Evolutionary conservation across 78 protist species (phyloP), one percentile per base, ranked within the genome.

Genomic region (Chrysochromulina parva): DNA sequence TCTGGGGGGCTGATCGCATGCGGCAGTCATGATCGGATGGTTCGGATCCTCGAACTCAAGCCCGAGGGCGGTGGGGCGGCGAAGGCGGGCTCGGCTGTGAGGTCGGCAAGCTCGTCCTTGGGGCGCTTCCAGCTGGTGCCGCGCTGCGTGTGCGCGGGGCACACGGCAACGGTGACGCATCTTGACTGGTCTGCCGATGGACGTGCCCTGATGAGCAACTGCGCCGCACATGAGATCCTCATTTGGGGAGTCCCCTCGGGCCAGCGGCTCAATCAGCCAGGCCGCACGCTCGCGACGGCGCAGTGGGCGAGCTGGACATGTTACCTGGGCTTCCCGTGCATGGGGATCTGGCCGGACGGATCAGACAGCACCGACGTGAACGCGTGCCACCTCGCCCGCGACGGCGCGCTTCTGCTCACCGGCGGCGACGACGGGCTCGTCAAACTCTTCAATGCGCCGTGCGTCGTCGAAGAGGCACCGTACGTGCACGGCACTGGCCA

Each of bases 151-250:
- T 71, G 81, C 81, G 24, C 1, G 24, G 81, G 81, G n/a, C 81
- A 71, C 81, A 17, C 81, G 48, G 16, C 54, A 9, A 9, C n/a
- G 20, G 53, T 71, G 55, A 11, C 6, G 26, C 55, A n/a, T 1
- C 81, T 71, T 19, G 81, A 71, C 81, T 71, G 81, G 81, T 71
- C 81, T 1, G 53, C 81, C 14, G 81, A 71, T 54, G 11, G 55
- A 5, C 20, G 55, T 24, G 19, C 47, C 26, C 81, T 71, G 54
- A 13, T 17, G 55, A 19, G n/a, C n/a, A 11, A 5, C 54, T 71
- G 81, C 81, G 20, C 5, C 10, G 81, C 81, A 26, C 19, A 47
- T 24, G 81, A 71, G 81, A 13, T 71, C n/a, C 81, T 71, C n/a
- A 4, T 11, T 19, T 71, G 81, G 81, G 22, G 11, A 19, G 81